A percentile compares a stretch with the other conserved stretches of the same genome.
These are phyloP conservation scores for Suillus paluster DNA, from an alignment of 768 basidiomycete genomes.

Conservation along the genomic window DNA sequence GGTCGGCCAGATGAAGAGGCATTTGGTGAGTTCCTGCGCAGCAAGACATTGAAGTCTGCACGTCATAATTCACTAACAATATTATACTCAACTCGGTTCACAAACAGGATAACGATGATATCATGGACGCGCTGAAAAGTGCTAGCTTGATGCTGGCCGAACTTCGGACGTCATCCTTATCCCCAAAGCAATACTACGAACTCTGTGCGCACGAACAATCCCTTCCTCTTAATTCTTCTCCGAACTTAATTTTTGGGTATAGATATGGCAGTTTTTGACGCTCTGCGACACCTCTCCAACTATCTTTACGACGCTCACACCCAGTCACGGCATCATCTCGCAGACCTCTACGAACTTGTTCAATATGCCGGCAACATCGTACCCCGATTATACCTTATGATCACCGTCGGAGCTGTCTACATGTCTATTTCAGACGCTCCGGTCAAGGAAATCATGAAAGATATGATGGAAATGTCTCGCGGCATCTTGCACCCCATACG, in stretches of 20 bases:
- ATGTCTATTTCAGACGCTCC: slow-evolving; percentile 98
- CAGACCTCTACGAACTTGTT: slow-evolving; percentile 99
- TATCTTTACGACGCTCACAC: slow-evolving; percentile 97
- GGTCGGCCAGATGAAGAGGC: slow-evolving; percentile 93
- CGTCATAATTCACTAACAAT: background rate
- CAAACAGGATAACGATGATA: slow-evolving; percentile 85
- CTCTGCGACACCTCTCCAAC: slow-evolving; percentile 90
- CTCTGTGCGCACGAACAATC: slow-evolving; percentile 63
- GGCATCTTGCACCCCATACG: slow-evolving; percentile 98
- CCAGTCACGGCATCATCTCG: slow-evolving; percentile 90
- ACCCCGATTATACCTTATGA: slow-evolving; percentile 96
- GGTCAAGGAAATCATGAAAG: slow-evolving; percentile 99
- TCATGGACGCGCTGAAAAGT: slow-evolving; percentile 98
- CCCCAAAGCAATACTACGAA: slow-evolving; percentile 98
- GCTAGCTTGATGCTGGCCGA: slow-evolving; percentile 98
- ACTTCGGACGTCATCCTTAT: slow-evolving; percentile 88
- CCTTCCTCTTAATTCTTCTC: background rate
- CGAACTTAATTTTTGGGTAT: background rate
- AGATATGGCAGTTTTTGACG: slow-evolving; percentile 99
- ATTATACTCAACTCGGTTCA: background rate
- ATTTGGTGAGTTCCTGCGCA: slow-evolving; percentile 63
- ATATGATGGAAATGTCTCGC: slow-evolving; percentile 99
- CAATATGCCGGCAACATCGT: slow-evolving; percentile 98
- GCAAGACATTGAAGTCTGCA: background rate
- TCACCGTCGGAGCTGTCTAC: slow-evolving; percentile 98